Percentiles rank a stretch among this genome's conserved stretches.
phyloP scores from a whole-genome alignment of 371 early-diverging fungal species.

The Rhizopus sp. region DNA sequence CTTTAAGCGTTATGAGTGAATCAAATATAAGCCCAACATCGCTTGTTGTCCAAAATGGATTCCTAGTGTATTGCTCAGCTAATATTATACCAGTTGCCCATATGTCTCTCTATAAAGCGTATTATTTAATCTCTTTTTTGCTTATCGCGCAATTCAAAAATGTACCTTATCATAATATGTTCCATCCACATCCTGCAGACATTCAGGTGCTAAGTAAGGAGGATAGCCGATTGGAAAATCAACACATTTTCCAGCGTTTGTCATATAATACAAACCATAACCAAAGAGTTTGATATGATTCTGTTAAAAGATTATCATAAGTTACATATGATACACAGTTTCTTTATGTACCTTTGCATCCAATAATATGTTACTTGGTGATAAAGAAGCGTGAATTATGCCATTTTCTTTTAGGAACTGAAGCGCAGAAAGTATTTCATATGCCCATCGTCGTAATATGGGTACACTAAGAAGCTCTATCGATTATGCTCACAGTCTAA shows the following conservation, averaged over 20 bases:
- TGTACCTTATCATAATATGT: slow-evolving; percentile 28
- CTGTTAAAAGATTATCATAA: slow-evolving; percentile 19
- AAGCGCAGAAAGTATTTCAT: slow-evolving; percentile 57
- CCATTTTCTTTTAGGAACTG: slow-evolving; percentile 48
- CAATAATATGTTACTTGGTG: slow-evolving; percentile 55
- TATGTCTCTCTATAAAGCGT: slow-evolving; percentile 46
- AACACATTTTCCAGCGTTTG: slow-evolving; percentile 55
- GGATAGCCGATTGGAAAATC: slow-evolving; percentile 68
- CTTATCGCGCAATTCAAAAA: neutral
- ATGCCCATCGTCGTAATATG: slow-evolving; percentile 53
- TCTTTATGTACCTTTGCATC: slow-evolving; percentile 43
- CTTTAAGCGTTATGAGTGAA: slow-evolving; percentile 33
- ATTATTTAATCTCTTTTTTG: neutral
- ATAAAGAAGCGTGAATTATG: slow-evolving; percentile 54
- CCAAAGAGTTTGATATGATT: slow-evolving; percentile 57
- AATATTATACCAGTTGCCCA: slow-evolving; percentile 69
- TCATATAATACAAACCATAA: slow-evolving; percentile 69
- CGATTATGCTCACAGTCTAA: neutral
- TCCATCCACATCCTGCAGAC: slow-evolving; percentile 11
- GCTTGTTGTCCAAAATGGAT: slow-evolving; percentile 60
- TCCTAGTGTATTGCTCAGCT: slow-evolving; percentile 54
- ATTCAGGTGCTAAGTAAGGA: slow-evolving; percentile 41
- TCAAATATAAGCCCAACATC: slow-evolving; percentile 48
- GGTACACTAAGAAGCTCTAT: slow-evolving; percentile 10
- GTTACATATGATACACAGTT: neutral